Evolutionary conservation across 202 grass and related monocot species (phyloP).

Genomic region (Musa balbisiana): DNA sequence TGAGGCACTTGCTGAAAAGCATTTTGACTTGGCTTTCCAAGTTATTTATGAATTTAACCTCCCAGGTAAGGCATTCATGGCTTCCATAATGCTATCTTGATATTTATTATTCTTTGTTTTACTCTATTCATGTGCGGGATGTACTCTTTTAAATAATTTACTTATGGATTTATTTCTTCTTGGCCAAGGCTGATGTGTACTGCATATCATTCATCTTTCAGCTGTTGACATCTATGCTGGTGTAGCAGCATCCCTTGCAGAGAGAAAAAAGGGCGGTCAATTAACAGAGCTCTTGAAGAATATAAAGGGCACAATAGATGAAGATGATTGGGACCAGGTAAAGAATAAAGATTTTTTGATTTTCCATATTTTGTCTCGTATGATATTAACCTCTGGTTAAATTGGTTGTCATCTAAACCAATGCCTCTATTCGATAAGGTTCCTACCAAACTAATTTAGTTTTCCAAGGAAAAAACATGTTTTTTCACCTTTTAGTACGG

Average conservation of each 20-base stretch:
- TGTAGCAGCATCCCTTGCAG: constrained; percentile 72
- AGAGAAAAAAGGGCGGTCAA: constrained; percentile 85
- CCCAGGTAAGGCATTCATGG: constrained; percentile 43
- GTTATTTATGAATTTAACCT: constrained; percentile 88
- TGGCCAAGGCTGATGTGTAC: constrained; percentile 1
- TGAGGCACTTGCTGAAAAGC: constrained; percentile 81
- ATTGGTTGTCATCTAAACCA: background rate
- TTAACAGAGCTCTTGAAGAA: constrained; percentile 91
- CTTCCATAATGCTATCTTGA: constrained; percentile 1
- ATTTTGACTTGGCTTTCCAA: constrained; percentile 92
- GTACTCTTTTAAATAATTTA: constrained; percentile 5
- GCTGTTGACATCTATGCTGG: constrained; percentile 94
- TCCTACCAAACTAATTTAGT: background rate
- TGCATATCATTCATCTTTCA: constrained; percentile 35
- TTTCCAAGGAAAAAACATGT: background rate
- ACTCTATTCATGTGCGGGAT: background rate
- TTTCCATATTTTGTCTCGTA: background rate
- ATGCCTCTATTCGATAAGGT: background rate
- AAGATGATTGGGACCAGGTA: constrained; percentile 97
- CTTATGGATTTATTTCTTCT: background rate
- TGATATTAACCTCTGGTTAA: background rate
- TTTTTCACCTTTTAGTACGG: background rate
- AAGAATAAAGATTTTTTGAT: constrained; percentile 2
- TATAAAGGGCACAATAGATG: constrained; percentile 87
- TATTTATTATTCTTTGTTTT: constrained; percentile 21